These are phyloP conservation scores for Mucor irregularis DNA, from an alignment of 371 early-diverging fungal species.

Conservation along the genomic window DNA sequence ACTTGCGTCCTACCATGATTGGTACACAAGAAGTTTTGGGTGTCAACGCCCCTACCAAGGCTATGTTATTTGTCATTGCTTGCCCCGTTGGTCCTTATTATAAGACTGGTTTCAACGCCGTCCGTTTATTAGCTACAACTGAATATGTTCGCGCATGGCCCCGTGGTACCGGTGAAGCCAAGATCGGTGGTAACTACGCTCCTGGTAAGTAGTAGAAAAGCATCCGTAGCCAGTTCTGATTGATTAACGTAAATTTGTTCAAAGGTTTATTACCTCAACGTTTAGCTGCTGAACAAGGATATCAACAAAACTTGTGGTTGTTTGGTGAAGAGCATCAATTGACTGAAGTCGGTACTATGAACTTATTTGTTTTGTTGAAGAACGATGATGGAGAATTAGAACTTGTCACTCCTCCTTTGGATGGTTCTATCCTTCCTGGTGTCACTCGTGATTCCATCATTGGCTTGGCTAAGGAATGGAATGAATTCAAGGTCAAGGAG, in stretches of 20 bases:
- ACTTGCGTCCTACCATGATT: conserved; percentile 95
- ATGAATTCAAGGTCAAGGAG: conserved; percentile 90
- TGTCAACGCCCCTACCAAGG: conserved; percentile 70
- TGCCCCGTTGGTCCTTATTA: conserved; percentile 98
- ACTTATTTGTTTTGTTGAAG: conserved; percentile 87
- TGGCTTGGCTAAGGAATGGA: conserved; percentile 78
- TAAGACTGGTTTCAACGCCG: conserved; percentile 89
- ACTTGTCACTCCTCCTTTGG: conserved; percentile 90
- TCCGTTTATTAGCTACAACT: conserved; percentile 82
- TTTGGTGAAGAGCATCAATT: conserved; percentile 84
- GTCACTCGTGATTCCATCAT: conserved; percentile 97
- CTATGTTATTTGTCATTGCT: conserved; percentile 87
- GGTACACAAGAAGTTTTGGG: conserved; percentile 87
- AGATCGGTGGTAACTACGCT: conserved; percentile 90
- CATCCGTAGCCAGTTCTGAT: not conserved
- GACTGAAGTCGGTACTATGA: conserved; percentile 98
- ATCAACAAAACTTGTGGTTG: conserved; percentile 95
- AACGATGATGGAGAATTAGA: conserved; percentile 79
- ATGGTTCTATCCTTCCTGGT: conserved; percentile 96
- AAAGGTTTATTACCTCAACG: conserved; percentile 78
- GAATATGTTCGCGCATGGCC: conserved; percentile 95
- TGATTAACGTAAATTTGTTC: conserved; percentile 10
- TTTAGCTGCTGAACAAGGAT: conserved; percentile 82
- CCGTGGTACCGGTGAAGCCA: conserved; percentile 93
- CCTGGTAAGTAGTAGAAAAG: conserved; percentile 26